Evolutionary conservation across 2,329 filamentous ascomycete genomes (phyloP), one percentile per base, ranked within the genome.

Genomic region (Colletotrichum tamarilloi): DNA sequence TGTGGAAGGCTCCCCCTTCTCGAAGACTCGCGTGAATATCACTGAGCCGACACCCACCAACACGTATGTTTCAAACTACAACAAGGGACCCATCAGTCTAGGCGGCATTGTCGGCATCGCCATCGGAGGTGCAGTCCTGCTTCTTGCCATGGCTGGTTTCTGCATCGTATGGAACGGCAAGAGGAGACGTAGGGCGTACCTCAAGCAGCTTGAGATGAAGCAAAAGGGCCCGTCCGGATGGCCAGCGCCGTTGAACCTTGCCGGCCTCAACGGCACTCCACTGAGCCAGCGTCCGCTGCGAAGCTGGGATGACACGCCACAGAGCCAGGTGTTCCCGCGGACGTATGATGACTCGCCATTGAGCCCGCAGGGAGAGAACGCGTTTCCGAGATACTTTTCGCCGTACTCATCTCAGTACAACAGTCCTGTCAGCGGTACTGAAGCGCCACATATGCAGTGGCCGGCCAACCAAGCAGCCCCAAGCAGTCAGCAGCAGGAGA

Each of bases 41-140:
- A 90, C 89, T 2, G 81, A 82, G 0, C 88, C 90, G 0, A 82
- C 85, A 0, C 81, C 85, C 0, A 81, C 81, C 0, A 80, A 83
- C 8, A 80, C 81, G 0, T 79, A 86, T n/a, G 74, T 83, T 53
- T 81, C 84, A 0, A 79, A 83, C 35, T 85, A 85, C 77, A 81
- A 83, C 4, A 72, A 82, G 0, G 86, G 87, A 0, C 84, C 88
- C 0, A 78, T 92, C 8, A 85, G 81, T 2, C 81, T 91, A 1
- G 88, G 87, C 5, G 87, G 84, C 14, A 89, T 90, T 67, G 89
- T 91, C 0, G 91, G 90, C 74, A 88, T 92, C 64, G 88, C 86
- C 16, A 83, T 89, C 26, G 90, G 86, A 5, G 86, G 83, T 0
- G 75, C 92, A 0, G 82, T 85, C 7, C 65, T 88, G 0, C 19